These are phyloP conservation scores for Paraconiothyrium sp. DNA, from an alignment of 2,329 filamentous ascomycete genomes.

Conservation along the genomic window DNA sequence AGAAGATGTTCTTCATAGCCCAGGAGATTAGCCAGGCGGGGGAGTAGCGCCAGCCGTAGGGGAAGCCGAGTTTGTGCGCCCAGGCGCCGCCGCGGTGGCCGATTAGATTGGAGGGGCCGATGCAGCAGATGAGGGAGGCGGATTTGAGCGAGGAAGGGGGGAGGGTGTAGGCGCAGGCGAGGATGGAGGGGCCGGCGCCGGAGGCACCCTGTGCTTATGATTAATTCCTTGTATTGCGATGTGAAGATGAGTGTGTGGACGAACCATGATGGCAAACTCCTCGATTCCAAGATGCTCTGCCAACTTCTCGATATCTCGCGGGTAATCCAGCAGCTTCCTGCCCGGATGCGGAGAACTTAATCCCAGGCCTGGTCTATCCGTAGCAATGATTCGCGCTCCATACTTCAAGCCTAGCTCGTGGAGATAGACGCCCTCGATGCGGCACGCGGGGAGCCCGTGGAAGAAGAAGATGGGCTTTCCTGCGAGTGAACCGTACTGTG, in stretches of 20 bases:
- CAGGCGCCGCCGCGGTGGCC: conserved; percentile 20
- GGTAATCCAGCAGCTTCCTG: conserved; percentile 33
- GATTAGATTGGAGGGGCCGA: conserved; percentile 50
- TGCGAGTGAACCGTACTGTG: conserved; percentile 40
- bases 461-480: conserved; percentile 39
- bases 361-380: conserved; percentile 42
- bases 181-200: conserved; percentile 45
- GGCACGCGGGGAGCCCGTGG: conserved; percentile 44
- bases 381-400: conserved; percentile 35
- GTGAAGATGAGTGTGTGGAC: background rate
- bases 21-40: conserved; percentile 31
- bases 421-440: conserved; percentile 37
- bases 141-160: conserved; percentile 33
- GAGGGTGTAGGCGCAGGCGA: conserved; percentile 38
- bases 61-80: conserved; percentile 40
- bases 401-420: conserved; percentile 33
- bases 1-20: conserved; percentile 22
- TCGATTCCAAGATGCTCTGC: conserved; percentile 31
- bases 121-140: conserved; percentile 39
- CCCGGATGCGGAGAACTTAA: conserved; percentile 34
- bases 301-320: conserved; percentile 36
- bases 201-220: conserved; percentile 36
- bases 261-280: conserved; percentile 38
- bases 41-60: conserved; percentile 39
- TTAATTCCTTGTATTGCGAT: conserved; percentile 4